Evolutionary conservation across 2,329 filamentous ascomycete species (phyloP).

Genomic region (Aspergillus felis): DNA sequence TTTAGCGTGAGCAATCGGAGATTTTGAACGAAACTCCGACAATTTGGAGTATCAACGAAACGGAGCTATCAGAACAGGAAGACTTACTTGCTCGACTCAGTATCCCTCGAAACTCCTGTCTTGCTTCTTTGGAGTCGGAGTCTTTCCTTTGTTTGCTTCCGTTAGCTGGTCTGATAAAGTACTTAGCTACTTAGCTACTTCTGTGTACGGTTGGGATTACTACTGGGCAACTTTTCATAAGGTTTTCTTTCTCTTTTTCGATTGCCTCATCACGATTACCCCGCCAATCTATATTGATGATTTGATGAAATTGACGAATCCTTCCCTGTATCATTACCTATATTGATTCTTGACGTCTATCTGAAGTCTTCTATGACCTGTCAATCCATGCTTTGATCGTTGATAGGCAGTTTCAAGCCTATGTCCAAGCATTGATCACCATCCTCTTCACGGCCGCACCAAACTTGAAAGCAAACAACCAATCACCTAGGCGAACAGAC

Average conservation of each 20-base stretch:
- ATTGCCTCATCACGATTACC: conserved; percentile 14
- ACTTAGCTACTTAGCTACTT: not conserved
- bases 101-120: conserved; percentile 2
- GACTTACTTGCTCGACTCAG: conserved; percentile 8
- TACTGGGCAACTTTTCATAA: conserved; percentile 4
- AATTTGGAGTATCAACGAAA: conserved; percentile 15
- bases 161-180: not conserved
- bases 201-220: conserved; percentile 2
- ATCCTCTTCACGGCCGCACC: conserved; percentile 14
- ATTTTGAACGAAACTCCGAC: conserved; percentile 14
- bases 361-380: conserved; percentile 9
- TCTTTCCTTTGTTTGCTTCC: not conserved
- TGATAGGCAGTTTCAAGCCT: not conserved
- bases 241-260: conserved; percentile 7
- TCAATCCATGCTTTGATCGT: conserved; percentile 8
- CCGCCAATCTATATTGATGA: conserved; percentile 29
- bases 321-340: conserved; percentile 31
- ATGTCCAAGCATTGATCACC: not conserved
- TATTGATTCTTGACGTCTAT: conserved; percentile 12
- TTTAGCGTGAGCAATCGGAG: conserved; percentile 15
- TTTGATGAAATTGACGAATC: conserved; percentile 41
- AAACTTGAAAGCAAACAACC: conserved; percentile 5
- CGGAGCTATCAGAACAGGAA: conserved; percentile 8
- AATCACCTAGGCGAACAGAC: not conserved
- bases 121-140: conserved; percentile 2